These are phyloP conservation scores for Rauvolfia tetraphylla DNA, from an alignment of 257 asterid genomes.

Conservation along the genomic window DNA sequence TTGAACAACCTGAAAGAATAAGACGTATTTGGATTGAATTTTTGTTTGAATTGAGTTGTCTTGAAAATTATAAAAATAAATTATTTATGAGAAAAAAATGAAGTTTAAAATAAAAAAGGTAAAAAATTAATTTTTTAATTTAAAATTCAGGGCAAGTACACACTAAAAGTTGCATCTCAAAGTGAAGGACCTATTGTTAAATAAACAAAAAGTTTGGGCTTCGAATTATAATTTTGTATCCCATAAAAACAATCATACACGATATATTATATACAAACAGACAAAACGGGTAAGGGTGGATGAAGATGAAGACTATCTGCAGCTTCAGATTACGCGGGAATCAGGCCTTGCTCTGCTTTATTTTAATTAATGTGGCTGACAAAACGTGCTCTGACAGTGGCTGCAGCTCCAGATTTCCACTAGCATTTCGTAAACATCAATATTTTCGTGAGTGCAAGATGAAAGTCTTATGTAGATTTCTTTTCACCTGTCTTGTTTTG, in stretches of 20 bases:
- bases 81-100: no score
- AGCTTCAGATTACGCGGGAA: conserved; percentile 1
- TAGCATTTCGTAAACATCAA: neutral
- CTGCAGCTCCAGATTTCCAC: neutral
- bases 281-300: neutral
- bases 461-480: neutral
- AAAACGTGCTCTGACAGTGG: neutral
- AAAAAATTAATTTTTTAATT: no score
- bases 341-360: neutral
- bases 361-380: neutral
- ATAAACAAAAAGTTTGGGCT: neutral
- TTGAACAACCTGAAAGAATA: no score
- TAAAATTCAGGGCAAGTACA: no score
- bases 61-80: no score
- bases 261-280: neutral
- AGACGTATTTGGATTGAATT: no score
- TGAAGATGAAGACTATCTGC: neutral
- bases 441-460: neutral
- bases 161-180: no score
- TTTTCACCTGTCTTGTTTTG: no score
- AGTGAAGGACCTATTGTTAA: neutral
- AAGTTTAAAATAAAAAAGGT: no score
- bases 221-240: neutral
- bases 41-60: no score
- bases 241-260: neutral